A percentile compares a stretch with the other conserved stretches of the same genome.
phyloP scores from a whole-genome alignment of 2,329 filamentous ascomycete species.

The Penicillium sp. region DNA sequence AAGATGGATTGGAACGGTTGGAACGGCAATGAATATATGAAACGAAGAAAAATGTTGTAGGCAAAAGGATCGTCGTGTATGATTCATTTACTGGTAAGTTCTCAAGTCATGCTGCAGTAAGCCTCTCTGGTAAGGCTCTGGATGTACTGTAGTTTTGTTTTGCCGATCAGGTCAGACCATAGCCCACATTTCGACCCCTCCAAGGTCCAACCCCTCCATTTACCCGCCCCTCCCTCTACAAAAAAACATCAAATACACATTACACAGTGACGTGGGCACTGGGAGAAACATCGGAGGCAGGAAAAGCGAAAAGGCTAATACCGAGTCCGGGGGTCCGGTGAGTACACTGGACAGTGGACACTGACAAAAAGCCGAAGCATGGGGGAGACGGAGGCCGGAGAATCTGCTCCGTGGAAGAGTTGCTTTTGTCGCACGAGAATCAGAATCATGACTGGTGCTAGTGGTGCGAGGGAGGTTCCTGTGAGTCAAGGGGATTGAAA shows the following conservation, averaged over 20 bases:
- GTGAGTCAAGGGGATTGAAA: constrained; percentile 23
- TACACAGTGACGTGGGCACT: neutral
- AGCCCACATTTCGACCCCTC: neutral
- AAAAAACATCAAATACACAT: neutral
- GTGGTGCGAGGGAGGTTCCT: constrained; percentile 2
- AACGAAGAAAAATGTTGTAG: neutral
- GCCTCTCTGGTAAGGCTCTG: too few species aligned
- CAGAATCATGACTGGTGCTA: neutral
- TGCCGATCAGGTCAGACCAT: neutral
- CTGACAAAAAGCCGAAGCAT: neutral
- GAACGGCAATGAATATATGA: neutral
- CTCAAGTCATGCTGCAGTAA: neutral
- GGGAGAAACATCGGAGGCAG: neutral
- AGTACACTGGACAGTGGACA: neutral
- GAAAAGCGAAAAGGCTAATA: neutral
- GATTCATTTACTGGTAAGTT: neutral
- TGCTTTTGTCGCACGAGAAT: neutral
- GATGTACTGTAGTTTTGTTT: neutral
- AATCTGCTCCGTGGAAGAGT: neutral
- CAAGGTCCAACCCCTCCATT: neutral
- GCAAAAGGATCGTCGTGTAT: neutral
- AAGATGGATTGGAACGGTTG: neutral
- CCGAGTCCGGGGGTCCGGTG: constrained; percentile 11
- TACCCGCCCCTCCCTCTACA: neutral
- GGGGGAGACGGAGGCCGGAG: neutral